These are phyloP conservation scores for Colletotrichum sojae DNA, from an alignment of 2,329 filamentous ascomycete genomes.

Conservation along the genomic window DNA sequence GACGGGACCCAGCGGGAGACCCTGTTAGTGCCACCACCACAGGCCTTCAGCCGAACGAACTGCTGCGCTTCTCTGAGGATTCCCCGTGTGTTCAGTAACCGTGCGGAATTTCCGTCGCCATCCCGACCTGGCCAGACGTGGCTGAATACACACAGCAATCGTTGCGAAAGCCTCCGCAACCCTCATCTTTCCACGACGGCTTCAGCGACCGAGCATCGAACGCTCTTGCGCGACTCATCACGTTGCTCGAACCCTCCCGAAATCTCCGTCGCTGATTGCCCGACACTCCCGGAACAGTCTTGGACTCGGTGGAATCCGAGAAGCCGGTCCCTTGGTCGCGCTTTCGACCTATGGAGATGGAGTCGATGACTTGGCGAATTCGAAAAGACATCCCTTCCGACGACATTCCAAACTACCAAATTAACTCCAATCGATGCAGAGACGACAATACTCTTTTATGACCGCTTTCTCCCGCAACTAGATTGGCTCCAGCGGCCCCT, in stretches of 20 bases:
- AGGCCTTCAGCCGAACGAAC: constrained; percentile 31
- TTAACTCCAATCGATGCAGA: constrained; percentile 23
- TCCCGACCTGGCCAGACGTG: constrained; percentile 25
- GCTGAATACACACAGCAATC: constrained; percentile 15
- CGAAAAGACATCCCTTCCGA: constrained; percentile 32
- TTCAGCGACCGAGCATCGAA: constrained; percentile 6
- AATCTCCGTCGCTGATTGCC: not conserved
- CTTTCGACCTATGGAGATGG: constrained; percentile 55
- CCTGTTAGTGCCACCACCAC: constrained; percentile 33
- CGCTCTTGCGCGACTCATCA: not conserved
- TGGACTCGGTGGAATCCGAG: constrained; percentile 38
- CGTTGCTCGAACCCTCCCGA: not conserved
- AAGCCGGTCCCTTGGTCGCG: constrained; percentile 38
- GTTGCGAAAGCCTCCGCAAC: constrained; percentile 29
- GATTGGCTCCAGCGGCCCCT: constrained; percentile 34
- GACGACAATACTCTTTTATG: constrained; percentile 28
- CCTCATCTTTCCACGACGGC: constrained; percentile 13
- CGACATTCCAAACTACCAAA: constrained; percentile 14
- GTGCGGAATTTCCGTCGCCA: constrained; percentile 30
- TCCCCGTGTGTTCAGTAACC: not conserved
- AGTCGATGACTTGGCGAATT: constrained; percentile 46
- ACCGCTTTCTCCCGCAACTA: constrained; percentile 21
- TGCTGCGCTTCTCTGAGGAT: constrained; percentile 16
- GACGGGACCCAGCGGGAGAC: constrained; percentile 10
- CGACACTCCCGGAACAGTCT: constrained; percentile 13